A percentile compares a stretch with the other conserved stretches of the same genome.
phyloP scores from a whole-genome alignment of 306 rosid species.

The Corylus americana region DNA sequence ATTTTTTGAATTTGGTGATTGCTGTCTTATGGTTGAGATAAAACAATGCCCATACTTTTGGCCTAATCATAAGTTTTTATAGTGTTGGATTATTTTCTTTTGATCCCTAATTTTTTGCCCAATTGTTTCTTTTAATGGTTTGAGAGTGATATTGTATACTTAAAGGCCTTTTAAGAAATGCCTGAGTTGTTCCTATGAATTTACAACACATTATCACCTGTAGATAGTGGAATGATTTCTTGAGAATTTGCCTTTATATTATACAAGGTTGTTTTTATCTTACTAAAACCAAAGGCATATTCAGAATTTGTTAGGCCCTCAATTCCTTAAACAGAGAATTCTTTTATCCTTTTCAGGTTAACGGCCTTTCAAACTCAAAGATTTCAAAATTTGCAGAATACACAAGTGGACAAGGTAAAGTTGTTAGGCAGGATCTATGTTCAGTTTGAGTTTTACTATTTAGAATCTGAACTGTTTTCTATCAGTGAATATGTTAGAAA shows the following conservation, averaged over 20 bases:
- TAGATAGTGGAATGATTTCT: not conserved
- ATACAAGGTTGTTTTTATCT: not conserved
- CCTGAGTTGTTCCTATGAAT: not conserved
- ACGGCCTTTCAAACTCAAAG: conserved; percentile 42
- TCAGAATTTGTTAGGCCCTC: not conserved
- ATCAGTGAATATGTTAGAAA: conserved; percentile 12
- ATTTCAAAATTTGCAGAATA: conserved; percentile 48
- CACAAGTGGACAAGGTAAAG: conserved; percentile 72
- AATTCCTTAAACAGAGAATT: conserved; percentile 2
- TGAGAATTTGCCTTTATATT: not conserved
- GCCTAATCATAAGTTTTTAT: not conserved
- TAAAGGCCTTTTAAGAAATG: not conserved
- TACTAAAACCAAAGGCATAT: not conserved
- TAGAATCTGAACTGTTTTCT: conserved; percentile 16
- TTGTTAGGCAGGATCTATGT: not conserved
- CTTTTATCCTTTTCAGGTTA: conserved; percentile 45
- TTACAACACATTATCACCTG: not conserved
- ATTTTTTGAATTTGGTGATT: conserved; percentile 2
- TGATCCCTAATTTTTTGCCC: not conserved
- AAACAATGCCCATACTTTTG: not conserved
- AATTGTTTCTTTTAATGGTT: not conserved
- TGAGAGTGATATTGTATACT: not conserved
- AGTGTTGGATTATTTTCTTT: not conserved
- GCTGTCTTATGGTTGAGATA: conserved; percentile 4
- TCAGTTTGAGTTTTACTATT: not conserved